Conservation (phyloP, 129 eudicot genomes). For the Scalesia atractyloides region DNA sequence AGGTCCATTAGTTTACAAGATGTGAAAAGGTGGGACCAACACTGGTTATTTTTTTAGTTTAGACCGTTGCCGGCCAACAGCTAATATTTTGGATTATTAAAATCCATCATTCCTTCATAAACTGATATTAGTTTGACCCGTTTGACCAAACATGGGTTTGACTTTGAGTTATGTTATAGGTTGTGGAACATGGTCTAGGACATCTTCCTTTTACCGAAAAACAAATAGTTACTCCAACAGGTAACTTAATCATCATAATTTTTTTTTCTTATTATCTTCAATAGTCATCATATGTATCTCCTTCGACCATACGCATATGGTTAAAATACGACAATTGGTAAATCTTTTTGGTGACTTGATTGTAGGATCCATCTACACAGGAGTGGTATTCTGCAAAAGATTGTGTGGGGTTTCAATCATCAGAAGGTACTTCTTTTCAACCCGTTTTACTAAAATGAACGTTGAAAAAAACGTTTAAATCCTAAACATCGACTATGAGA, state of each 20-base stretch:
- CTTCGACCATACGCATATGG: background rate
- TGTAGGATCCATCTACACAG: slow-evolving; percentile 82
- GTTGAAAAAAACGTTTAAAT: background rate
- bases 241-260: slow-evolving; percentile 33
- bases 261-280: background rate
- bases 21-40: too few relatives aligned
- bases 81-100: too few relatives aligned
- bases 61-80: too few relatives aligned
- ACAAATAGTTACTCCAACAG: slow-evolving; percentile 87
- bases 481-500: background rate
- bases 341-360: slow-evolving; percentile 4
- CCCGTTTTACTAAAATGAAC: background rate
- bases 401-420: slow-evolving; percentile 87
- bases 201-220: slow-evolving; percentile 91
- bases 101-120: too few relatives aligned
- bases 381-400: slow-evolving; percentile 86
- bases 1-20: too few relatives aligned
- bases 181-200: slow-evolving; percentile 94
- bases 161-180: slow-evolving; percentile 44
- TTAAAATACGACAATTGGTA: background rate
- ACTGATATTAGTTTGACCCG: background rate
- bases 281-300: background rate
- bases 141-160: slow-evolving; percentile 13
- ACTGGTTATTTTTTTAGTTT: too few relatives aligned
- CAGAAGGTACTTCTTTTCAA: slow-evolving; percentile 57